phyloP scores from a whole-genome alignment of 1,139 yeast species.

The Scheffersomyces lignicola region DNA sequence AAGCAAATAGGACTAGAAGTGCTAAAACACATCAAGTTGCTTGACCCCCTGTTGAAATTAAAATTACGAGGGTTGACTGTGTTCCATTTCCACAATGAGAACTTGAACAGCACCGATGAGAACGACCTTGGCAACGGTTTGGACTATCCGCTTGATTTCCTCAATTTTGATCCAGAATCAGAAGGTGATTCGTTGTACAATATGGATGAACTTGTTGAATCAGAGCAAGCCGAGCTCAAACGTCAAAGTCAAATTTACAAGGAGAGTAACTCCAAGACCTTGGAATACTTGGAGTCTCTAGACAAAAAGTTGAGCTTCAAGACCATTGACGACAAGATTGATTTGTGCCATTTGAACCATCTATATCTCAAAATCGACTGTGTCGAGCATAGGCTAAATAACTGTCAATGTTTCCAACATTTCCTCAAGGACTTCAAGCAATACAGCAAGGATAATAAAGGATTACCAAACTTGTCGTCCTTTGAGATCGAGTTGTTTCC shows the following conservation, averaged over 20 bases:
- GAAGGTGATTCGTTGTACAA: too few species aligned
- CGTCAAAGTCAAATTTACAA: too few species aligned
- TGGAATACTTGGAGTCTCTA: conserved; percentile 9
- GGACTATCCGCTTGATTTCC: too few species aligned
- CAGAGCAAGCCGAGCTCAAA: too few species aligned
- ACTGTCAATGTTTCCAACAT: conserved; percentile 32
- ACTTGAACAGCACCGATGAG: conserved; percentile 5
- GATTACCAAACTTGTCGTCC: conserved; percentile 31
- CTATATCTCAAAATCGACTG: conserved; percentile 37
- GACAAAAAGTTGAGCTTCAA: conserved; percentile 25
- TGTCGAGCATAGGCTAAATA: conserved; percentile 22
- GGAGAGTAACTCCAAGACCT: too few species aligned
- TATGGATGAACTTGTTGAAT: too few species aligned
- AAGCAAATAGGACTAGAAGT: conserved; percentile 34
- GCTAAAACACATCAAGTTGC: conserved; percentile 22
- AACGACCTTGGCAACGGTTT: conserved; percentile 6
- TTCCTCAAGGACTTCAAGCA: conserved; percentile 30
- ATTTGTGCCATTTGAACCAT: conserved; percentile 22
- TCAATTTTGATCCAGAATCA: too few species aligned
- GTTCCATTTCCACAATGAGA: conserved; percentile 35
- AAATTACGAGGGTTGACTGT: conserved; percentile 31
- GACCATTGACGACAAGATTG: conserved; percentile 25
- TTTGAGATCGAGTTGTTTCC: conserved; percentile 37
- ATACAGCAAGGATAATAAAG: conserved; percentile 21
- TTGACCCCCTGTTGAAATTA: conserved; percentile 22